A percentile compares a stretch with the other conserved stretches of the same genome.
Conservation (phyloP, 768 basidiomycete genomes). For the Mycena floridula region DNA sequence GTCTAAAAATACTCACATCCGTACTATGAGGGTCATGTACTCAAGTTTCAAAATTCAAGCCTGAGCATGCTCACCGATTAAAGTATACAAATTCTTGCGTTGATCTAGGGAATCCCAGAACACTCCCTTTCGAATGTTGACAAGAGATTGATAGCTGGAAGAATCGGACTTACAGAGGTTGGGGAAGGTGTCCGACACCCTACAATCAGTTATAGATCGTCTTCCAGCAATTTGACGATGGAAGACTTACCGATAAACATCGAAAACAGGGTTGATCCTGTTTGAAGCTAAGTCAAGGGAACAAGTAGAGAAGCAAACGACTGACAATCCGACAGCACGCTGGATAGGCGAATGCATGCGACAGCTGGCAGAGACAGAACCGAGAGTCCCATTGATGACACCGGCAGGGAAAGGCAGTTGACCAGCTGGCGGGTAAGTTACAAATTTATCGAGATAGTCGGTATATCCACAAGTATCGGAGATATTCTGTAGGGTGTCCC, state of each 20-base stretch:
- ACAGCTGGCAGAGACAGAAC: constrained; percentile 29
- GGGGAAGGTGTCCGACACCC: constrained; percentile 48
- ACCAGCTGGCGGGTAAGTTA: constrained; percentile 59
- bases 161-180: constrained; percentile 29
- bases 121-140: constrained; percentile 33
- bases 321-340: constrained; percentile 41
- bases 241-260: constrained; percentile 38
- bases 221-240: background rate
- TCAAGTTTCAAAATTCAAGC: no score
- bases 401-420: constrained; percentile 55
- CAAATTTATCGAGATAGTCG: constrained; percentile 51
- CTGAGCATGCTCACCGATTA: constrained; percentile 29
- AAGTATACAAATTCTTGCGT: constrained; percentile 53
- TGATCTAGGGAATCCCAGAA: constrained; percentile 63
- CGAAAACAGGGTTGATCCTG: constrained; percentile 51
- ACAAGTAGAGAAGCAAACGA: constrained; percentile 1
- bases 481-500: constrained; percentile 43
- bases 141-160: background rate
- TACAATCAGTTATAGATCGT: constrained; percentile 5
- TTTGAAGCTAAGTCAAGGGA: background rate
- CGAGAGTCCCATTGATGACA: constrained; percentile 35
- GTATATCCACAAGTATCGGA: constrained; percentile 55
- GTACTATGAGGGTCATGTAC: constrained; percentile 17
- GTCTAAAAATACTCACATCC: constrained; percentile 29
- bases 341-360: constrained; percentile 44